A percentile compares a stretch with the other conserved stretches of the same genome.
Evolutionary conservation across 2,329 filamentous ascomycete species (phyloP).

Genomic region (Arthrobotrys iridis): DNA sequence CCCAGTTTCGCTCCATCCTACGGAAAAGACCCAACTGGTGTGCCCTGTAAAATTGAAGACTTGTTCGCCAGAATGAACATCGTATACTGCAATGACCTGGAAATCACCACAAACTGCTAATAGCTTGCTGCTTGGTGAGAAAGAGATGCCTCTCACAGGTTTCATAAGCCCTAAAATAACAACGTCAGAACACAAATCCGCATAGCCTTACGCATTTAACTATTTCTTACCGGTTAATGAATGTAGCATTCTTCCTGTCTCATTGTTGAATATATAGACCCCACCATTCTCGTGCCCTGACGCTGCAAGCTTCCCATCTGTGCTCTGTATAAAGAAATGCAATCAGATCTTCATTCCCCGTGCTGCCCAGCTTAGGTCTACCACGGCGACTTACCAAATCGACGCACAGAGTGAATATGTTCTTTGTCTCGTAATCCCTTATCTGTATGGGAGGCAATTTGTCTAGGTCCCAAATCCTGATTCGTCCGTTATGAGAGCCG

Average conservation of each 20-base stretch:
- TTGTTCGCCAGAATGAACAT: constrained; percentile 90
- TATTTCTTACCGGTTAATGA: constrained; percentile 76
- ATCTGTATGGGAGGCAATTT: constrained; percentile 71
- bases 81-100: constrained; percentile 87
- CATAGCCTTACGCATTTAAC: too few relatives aligned
- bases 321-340: constrained; percentile 63
- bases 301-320: constrained; percentile 84
- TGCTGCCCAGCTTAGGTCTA: not conserved
- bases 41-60: constrained; percentile 84
- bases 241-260: constrained; percentile 83
- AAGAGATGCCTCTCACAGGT: constrained; percentile 83
- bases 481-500: constrained; percentile 84
- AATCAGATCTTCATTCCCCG: constrained; percentile 3
- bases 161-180: constrained; percentile 76
- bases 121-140: constrained; percentile 84
- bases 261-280: constrained; percentile 95
- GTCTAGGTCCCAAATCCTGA: constrained; percentile 84
- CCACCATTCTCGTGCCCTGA: constrained; percentile 92
- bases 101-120: constrained; percentile 92
- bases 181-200: not conserved
- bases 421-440: constrained; percentile 87
- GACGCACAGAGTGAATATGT: constrained; percentile 88
- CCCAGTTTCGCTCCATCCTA: constrained; percentile 93
- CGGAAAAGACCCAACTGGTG: constrained; percentile 84
- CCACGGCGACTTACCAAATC: constrained; percentile 70